These are phyloP conservation scores for Vachellia collinsii DNA, from an alignment of 306 rosid genomes.

Conservation along the genomic window DNA sequence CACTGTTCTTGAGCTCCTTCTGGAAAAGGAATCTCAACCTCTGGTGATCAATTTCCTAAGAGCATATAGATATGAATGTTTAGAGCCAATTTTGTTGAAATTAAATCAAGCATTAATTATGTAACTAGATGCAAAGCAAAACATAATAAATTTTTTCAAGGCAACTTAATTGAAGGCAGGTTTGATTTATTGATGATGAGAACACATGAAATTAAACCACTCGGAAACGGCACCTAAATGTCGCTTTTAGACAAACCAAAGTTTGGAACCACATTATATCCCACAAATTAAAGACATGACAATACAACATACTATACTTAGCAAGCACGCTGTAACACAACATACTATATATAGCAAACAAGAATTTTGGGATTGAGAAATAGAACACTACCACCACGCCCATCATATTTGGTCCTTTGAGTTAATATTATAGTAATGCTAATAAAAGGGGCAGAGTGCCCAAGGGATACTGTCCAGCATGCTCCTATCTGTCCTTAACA, in stretches of 20 bases:
- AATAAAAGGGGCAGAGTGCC: conserved; percentile 35
- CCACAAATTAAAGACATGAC: neutral
- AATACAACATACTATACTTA: neutral
- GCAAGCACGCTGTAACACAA: too few relatives aligned
- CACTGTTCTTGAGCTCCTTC: conserved; percentile 92
- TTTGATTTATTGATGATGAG: neutral
- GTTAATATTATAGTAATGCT: conserved; percentile 1
- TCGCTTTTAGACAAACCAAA: neutral
- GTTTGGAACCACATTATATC: neutral
- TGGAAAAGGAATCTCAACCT: conserved; percentile 80
- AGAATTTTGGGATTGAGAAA: conserved; percentile 16
- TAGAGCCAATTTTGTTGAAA: conserved; percentile 10
- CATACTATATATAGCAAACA: conserved; percentile 11
- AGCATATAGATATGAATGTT: neutral
- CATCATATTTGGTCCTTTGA: conserved; percentile 21
- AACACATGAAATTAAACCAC: neutral
- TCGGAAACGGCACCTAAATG: neutral
- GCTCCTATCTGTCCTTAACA: conserved; percentile 27
- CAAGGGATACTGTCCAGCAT: conserved; percentile 46
- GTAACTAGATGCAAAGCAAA: conserved; percentile 10
- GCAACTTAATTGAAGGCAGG: neutral
- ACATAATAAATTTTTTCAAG: conserved; percentile 5
- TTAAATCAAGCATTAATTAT: conserved; percentile 21
- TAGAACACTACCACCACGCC: conserved; percentile 1
- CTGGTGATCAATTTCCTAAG: conserved; percentile 64